Base-by-base conservation (phyloP, 768 basidiomycete genomes). In the Podaxis mareebaensis region DNA sequence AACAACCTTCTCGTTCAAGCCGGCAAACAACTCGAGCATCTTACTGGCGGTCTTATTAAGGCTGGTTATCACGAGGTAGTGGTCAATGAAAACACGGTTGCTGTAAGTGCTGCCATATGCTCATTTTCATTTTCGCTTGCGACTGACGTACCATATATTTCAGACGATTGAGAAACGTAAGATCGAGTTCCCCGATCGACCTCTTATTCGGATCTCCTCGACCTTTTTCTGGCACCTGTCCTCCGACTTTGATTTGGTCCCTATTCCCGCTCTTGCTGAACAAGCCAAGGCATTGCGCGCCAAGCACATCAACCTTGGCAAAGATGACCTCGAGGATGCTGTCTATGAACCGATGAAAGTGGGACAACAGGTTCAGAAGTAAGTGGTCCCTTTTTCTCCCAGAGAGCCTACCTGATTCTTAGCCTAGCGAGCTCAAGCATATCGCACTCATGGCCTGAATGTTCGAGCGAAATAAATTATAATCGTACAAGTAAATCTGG, bases 141-240 rank as follows among this genome's bases (percentile, higher is more conserved):
- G 63, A 30, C 64, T 46, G 24, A 28, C 54, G 58, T 58, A 22
- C 44, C 17, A 22, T 56, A 6, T 24, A 39, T 52, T 26, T 60
- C 53, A 93, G 90, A 80, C 85, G 15, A 86, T 95, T 55, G 82
- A 85, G 60, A 76, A 78, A 57, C 83, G 91, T 46, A 88, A 82
- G 67, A 66, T 67, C 11, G 78, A 83, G 64, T 79, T 77, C 64
- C 88, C 93, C 2, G 81, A 85, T 59, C 87, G 96, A n/a, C 96
- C 96, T 12, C 78, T 91, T 39, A 93, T 96, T 67, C 89, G 96
- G n/a, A 95, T 99, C 66, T 96, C 95, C 2, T 96, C 93, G 1
- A 98, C 95, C 0, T 95, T 96, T 75, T 97, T 97, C 80, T 96
- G 92, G 91, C 94, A 95, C 70, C 82, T 97, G 12, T 92, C 88